These are phyloP conservation scores for Sanguinoderma infundibulare DNA, from an alignment of 1,284 basidiomycete genomes.

Conservation along the genomic window DNA sequence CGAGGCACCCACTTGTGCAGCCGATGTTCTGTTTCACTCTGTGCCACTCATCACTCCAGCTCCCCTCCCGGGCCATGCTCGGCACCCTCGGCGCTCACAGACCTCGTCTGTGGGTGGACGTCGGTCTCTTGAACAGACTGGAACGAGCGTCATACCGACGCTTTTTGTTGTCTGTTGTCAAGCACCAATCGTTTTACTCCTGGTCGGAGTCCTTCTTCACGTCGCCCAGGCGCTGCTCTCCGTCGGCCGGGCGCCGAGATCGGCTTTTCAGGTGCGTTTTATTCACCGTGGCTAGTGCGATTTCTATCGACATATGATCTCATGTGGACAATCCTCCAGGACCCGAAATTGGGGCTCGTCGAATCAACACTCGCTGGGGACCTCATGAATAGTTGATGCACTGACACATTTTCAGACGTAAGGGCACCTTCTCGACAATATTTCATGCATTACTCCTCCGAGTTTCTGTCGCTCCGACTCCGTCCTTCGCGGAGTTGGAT, in stretches of 20 bases:
- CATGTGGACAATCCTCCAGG: not conserved
- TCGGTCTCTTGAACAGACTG: not conserved
- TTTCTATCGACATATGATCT: too few species aligned
- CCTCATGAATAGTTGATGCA: not conserved
- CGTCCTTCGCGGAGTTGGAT: too few species aligned
- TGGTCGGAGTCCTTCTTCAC: not conserved
- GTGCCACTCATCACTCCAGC: slow-evolving; percentile 3
- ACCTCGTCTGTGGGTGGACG: not conserved
- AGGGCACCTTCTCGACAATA: too few species aligned
- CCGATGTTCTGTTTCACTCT: not conserved
- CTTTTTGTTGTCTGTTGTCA: slow-evolving; percentile 6
- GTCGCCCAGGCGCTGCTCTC: not conserved
- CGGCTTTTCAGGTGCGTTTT: not conserved
- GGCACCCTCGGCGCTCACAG: not conserved
- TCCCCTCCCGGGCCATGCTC: not conserved
- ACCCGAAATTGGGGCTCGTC: not conserved
- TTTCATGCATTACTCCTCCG: too few species aligned
- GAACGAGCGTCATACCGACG: not conserved
- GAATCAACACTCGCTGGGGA: not conserved
- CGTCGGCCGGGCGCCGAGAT: not conserved
- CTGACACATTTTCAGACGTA: not conserved
- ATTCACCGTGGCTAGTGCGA: too few species aligned
- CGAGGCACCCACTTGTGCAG: not conserved
- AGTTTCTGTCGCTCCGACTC: too few species aligned
- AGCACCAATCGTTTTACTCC: not conserved